Base-by-base conservation (phyloP, 257 asterid species). In the Asclepias syriaca region DNA sequence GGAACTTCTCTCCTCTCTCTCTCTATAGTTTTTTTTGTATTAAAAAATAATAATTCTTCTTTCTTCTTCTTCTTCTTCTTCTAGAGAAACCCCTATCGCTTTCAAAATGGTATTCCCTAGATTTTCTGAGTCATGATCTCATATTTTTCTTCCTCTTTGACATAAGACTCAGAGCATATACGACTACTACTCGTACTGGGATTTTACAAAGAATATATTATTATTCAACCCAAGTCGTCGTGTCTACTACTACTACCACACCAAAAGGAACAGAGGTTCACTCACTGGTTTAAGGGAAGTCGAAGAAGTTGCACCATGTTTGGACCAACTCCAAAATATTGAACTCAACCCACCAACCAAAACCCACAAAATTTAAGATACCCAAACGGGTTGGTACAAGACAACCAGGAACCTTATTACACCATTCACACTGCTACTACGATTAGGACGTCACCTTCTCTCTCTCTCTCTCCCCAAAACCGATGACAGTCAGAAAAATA, bases 311-410 rank as follows among this genome's bases (percentile, higher is more conserved):
- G 57, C 61, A 75, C 73, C 68, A 61, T 66, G 75, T 68, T 75
- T 73, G 77, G 81, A 75, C 76, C 81, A 76, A 75, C 70, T 37
- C 65, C 48, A 48, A 68, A 48, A 64, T 69, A 74, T 68, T 81
- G 77, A 84, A 79, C 81, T 53, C 71, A 59, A 74, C 58, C 75
- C 87, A 87, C 84, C 96, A 84, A 89, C 94, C 91, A 78, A 84
- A 83, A 84, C 84, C 83, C 79, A 71, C 72, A 63, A 79, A 86
- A 84, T 89, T 91, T 80, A 84, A 72, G 77, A 81, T 74, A 66
- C 73, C 73, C 81, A 81, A 80, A 85, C 59, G 77, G 88, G 92
- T 86, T 85, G 96, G 96, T 90, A 80, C 69, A 83, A 78, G 85
- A 83, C 92, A 86, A 79, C 89, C 82, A 69, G 76, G 87, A 85